These are phyloP conservation scores for Talaromyces sp. DNA, from an alignment of 2,329 filamentous ascomycete genomes.

Conservation along the genomic window DNA sequence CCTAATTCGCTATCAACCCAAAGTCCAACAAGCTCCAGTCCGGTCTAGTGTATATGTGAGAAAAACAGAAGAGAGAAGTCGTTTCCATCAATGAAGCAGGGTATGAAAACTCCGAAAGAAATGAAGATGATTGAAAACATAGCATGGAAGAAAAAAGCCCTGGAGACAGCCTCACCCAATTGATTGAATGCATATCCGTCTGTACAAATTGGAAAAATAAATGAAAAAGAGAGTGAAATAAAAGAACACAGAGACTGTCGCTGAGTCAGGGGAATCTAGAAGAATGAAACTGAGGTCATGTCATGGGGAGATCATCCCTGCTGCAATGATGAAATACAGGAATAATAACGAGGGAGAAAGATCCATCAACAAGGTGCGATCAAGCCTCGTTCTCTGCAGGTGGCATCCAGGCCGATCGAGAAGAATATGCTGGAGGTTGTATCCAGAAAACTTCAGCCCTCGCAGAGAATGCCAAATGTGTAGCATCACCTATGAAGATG, in stretches of 20 bases:
- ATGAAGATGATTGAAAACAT: constrained; percentile 11
- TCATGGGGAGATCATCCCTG: constrained; percentile 11
- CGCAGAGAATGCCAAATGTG: neutral
- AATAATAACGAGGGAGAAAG: neutral
- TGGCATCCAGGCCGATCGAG: neutral
- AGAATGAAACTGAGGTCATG: constrained; percentile 17
- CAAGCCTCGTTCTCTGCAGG: neutral
- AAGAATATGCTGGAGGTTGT: neutral
- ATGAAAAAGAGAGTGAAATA: constrained; percentile 1
- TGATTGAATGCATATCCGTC: constrained; percentile 12
- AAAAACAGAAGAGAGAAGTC: constrained; percentile 14
- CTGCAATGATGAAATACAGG: constrained; percentile 11
- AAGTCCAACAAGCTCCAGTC: constrained; percentile 13
- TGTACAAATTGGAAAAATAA: constrained; percentile 19
- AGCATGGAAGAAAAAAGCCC: constrained; percentile 8
- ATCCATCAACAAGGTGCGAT: neutral
- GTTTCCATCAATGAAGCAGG: constrained; percentile 20
- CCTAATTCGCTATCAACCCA: neutral
- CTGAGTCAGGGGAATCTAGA: constrained; percentile 28
- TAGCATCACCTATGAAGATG: neutral
- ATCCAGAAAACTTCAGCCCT: neutral
- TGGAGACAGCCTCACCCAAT: constrained; percentile 9
- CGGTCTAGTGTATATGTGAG: constrained; percentile 16
- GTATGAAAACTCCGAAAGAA: constrained; percentile 20
- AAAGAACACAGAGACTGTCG: constrained; percentile 11